Evolutionary conservation across 805 yeast species (phyloP), one percentile per base, ranked within the genome.

Genomic region (Metschnikowia rubicola): DNA sequence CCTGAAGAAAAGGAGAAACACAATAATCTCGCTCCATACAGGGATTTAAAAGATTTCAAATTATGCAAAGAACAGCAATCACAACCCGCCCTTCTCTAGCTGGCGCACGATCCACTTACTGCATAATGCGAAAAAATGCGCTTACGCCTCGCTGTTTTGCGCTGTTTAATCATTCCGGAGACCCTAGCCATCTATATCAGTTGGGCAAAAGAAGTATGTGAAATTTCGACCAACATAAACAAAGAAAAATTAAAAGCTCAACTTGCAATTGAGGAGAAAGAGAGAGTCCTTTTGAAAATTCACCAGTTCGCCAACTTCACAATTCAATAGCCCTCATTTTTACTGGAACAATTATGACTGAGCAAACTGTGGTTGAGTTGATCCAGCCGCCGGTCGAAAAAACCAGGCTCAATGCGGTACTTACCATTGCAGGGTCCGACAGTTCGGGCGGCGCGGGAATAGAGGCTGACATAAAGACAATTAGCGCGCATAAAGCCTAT

Each of bases 401-500:
- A 19, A 30, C 17, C 11, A 11, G 30, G 4, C 43, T 44, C 32
- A 36, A 41, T 2, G 60, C 60, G 5, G 65, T 60, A 26, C 48
- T 62, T 21, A 70, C 75, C 0, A 60, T 72, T 37, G 89, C 89
- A 2, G 96, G 96, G 0, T 84, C 92, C 0, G 96, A 88, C 61
- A 78, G 83, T 37, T 84, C 92, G 10, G 96, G 96, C 2, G 96
- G 96, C 3, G 96, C 96, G 2, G 96, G 96, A 3, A 82, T 88
- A 41, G 96, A 88, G 63, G 96, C 96, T 0, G 96, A 88, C 61
- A 61, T 88, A 34, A 89, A 89, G 66, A 82, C 96, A 0, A 77
- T 88, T 45, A 73, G 86, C 3, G 86, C 86, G 1, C 87, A 85
- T 57, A 79, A 80, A 12, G 88, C 88, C 42, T 86, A 83, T 58